These are phyloP conservation scores for Trichoderma sp. DNA, from an alignment of 2,329 filamentous ascomycete genomes.

Conservation along the genomic window DNA sequence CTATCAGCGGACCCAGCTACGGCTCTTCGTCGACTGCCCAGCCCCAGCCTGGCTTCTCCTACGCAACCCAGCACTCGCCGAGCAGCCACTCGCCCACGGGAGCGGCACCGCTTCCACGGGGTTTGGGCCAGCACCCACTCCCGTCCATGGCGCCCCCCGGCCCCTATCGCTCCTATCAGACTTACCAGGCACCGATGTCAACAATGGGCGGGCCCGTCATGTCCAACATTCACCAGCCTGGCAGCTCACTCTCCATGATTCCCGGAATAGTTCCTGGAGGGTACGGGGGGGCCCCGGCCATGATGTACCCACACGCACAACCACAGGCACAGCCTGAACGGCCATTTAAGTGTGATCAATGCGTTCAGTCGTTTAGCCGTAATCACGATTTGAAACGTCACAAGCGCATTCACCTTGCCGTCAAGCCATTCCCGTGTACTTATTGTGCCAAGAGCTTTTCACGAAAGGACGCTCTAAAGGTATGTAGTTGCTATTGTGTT, in stretches of 20 bases:
- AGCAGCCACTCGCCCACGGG: conserved; percentile 49
- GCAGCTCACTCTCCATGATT: conserved; percentile 69
- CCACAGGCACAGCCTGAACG: conserved; percentile 63
- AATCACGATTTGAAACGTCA: conserved; percentile 97
- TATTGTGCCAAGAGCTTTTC: conserved; percentile 97
- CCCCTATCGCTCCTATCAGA: conserved; percentile 47
- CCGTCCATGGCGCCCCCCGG: conserved; percentile 48
- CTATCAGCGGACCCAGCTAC: conserved; percentile 62
- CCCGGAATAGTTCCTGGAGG: conserved; percentile 56
- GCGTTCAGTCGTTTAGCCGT: conserved; percentile 88
- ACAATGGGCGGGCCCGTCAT: conserved; percentile 67
- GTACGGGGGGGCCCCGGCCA: conserved; percentile 50
- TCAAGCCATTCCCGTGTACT: conserved; percentile 91
- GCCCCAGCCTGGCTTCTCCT: conserved; percentile 48
- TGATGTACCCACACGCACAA: conserved; percentile 60
- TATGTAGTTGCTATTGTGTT: conserved; percentile 44
- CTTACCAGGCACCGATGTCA: conserved; percentile 51
- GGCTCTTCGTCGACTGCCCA: conserved; percentile 47
- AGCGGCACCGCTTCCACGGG: conserved; percentile 38
- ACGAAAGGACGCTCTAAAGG: conserved; percentile 94
- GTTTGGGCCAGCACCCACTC: conserved; percentile 34
- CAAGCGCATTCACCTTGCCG: conserved; percentile 88
- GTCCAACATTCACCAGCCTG: conserved; percentile 75
- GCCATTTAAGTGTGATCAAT: conserved; percentile 92
- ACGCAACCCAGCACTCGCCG: conserved; percentile 33